Evolutionary conservation across 306 rosid species (phyloP).

Genomic region (Prunus mira): DNA sequence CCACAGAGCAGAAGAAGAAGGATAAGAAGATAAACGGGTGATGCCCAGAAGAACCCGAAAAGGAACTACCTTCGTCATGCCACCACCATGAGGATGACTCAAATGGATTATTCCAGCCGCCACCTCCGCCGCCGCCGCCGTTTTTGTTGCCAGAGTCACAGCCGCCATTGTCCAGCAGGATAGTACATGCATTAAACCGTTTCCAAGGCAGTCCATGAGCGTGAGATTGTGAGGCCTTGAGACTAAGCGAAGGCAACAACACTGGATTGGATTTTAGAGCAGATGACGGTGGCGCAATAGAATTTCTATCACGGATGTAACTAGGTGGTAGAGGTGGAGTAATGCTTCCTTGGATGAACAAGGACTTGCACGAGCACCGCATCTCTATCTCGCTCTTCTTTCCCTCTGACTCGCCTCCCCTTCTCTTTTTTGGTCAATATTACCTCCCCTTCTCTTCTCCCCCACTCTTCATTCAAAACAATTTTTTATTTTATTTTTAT

Average conservation of each 20-base stretch:
- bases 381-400: not conserved
- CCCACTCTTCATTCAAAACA: no score
- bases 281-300: not conserved
- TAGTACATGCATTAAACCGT: slow-evolving; percentile 8
- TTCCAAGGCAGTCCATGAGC: slow-evolving; percentile 1
- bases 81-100: slow-evolving; percentile 37
- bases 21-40: slow-evolving; percentile 37
- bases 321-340: not conserved
- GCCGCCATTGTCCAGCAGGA: slow-evolving; percentile 13
- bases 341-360: not conserved
- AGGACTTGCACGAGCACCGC: slow-evolving; percentile 15
- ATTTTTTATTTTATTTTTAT: no score
- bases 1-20: slow-evolving; percentile 27
- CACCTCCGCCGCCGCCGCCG: slow-evolving; percentile 22
- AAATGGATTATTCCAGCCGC: slow-evolving; percentile 45
- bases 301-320: not conserved
- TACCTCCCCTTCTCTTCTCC: no score
- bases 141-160: slow-evolving; percentile 8
- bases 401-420: not conserved
- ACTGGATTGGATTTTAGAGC: not conserved
- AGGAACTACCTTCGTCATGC: slow-evolving; percentile 8
- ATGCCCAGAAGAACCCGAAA: slow-evolving; percentile 22
- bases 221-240: slow-evolving; percentile 6
- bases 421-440: not conserved
- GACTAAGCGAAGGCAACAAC: not conserved